Evolutionary conservation across 306 rosid genomes (phyloP), one percentile per base, ranked within the genome.

Genomic region (Cotoneaster glaucophyllus): DNA sequence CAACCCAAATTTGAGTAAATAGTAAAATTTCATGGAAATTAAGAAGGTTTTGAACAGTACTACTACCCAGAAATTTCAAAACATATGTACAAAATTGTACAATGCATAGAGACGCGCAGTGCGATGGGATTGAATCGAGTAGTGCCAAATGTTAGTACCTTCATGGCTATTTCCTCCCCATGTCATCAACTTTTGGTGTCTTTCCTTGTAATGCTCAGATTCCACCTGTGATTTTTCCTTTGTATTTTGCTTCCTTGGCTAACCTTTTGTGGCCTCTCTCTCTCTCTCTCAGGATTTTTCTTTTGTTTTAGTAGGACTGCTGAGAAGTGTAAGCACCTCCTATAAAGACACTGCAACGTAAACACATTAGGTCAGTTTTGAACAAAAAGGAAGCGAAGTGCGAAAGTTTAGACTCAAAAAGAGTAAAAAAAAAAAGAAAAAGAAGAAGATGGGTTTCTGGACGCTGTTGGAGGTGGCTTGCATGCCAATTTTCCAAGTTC

Each of bases 401-500:
- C 61, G 28, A 58, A 39, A 53, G 32, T 56, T 67, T 24, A 18
- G n/a, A 25, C 37, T 25, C 22, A 26, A 26, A 54, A 59, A 59
- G 41, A 37, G 41, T 37, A 37, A 6, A 62, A 13, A 26, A 14
- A 6, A 3, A 22, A 22, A 37, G 2, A 62, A 13, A 26, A 14
- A 6, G 8, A 22, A 22, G 21, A 34, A 84, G 26, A 95, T 95
- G 99, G 91, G 92, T 14, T 89, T 92, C 72, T 45, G 80, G 80
- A 73, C 86, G 19, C 74, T 95, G 1, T 69, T 95, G 48, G 89
- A 77, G 85, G 91, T 75, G 86, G 97, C 99, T 0, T 84, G 88
- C 29, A 82, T 85, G 91, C 99, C 99, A 59, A 18, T 89, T 78
- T 24, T 90, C 76, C 90, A 95, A 86, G 92, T 95, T 62, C 85